A percentile compares a stretch with the other conserved stretches of the same genome.
phyloP scores from a whole-genome alignment of 164 flowering plant species.

The Chloranthus sessilifolius region DNA sequence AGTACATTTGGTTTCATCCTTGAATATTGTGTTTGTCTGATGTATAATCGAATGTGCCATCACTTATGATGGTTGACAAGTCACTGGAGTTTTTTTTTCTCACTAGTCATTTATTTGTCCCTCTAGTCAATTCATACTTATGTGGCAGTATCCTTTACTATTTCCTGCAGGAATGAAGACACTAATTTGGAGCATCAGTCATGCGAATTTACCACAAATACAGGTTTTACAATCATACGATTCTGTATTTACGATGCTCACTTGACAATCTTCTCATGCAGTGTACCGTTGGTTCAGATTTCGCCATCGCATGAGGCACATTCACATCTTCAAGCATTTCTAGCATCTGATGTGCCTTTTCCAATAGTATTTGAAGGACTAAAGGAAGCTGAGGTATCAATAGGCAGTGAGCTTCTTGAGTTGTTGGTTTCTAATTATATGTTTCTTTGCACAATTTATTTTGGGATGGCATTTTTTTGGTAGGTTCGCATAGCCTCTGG shows the following conservation, averaged over 20 bases:
- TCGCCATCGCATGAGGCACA: slow-evolving; percentile 63
- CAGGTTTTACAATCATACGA: slow-evolving; percentile 45
- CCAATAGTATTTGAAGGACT: slow-evolving; percentile 77
- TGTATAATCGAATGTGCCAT: no score
- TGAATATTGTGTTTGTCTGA: no score
- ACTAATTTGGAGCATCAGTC: slow-evolving; percentile 94
- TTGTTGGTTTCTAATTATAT: neutral
- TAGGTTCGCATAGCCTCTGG: slow-evolving; percentile 97
- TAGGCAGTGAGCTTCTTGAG: neutral
- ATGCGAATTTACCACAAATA: slow-evolving; percentile 78
- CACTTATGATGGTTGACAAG: no score
- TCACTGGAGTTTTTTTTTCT: neutral
- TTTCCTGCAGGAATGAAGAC: slow-evolving; percentile 90
- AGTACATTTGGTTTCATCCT: no score
- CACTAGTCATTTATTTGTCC: neutral
- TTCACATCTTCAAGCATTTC: slow-evolving; percentile 50
- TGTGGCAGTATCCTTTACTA: no score
- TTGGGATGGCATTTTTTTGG: slow-evolving; percentile 9
- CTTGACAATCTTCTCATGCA: slow-evolving; percentile 10
- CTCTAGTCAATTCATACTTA: no score
- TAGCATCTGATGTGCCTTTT: slow-evolving; percentile 46
- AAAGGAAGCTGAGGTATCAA: slow-evolving; percentile 95
- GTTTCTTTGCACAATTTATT: neutral
- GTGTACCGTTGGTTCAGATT: slow-evolving; percentile 36
- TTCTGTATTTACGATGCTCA: slow-evolving; percentile 1